Evolutionary conservation across 2,329 filamentous ascomycete genomes (phyloP).

Genomic region (Colletotrichum australisinense): DNA sequence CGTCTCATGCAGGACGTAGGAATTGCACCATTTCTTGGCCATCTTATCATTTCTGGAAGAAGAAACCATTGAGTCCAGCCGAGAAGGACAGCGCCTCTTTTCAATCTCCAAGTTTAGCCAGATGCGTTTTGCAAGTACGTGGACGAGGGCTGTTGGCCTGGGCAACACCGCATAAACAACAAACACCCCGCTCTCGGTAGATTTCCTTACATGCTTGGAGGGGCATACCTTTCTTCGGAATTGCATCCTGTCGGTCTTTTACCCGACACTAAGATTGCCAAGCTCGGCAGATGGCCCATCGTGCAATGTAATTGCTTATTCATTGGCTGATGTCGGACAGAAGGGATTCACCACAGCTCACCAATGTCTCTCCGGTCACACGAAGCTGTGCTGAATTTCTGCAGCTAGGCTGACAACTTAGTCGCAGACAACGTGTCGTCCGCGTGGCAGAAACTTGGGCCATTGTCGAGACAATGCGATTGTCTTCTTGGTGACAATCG

Average conservation of each 20-base stretch:
- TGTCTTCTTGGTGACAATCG: background rate
- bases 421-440: background rate
- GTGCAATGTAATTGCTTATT: background rate
- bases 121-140: slow-evolving; percentile 1
- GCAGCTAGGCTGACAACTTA: background rate
- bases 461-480: background rate
- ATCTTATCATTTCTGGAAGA: slow-evolving; percentile 31
- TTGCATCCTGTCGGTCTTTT: slow-evolving; percentile 22
- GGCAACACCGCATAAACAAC: background rate
- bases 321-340: background rate
- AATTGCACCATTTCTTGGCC: slow-evolving; percentile 28
- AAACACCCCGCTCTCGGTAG: slow-evolving; percentile 22
- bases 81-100: background rate
- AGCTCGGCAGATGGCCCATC: slow-evolving; percentile 19
- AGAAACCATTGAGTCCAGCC: background rate
- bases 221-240: background rate
- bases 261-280: slow-evolving; percentile 15
- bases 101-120: slow-evolving; percentile 17
- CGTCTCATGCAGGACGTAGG: slow-evolving; percentile 25
- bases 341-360: background rate
- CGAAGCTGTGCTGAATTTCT: background rate
- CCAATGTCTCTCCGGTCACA: background rate
- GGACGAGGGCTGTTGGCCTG: slow-evolving; percentile 11
- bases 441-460: background rate
- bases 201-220: background rate